Base-by-base conservation (phyloP, 1,284 basidiomycete genomes). In the Fomitopsis palustris region DNA sequence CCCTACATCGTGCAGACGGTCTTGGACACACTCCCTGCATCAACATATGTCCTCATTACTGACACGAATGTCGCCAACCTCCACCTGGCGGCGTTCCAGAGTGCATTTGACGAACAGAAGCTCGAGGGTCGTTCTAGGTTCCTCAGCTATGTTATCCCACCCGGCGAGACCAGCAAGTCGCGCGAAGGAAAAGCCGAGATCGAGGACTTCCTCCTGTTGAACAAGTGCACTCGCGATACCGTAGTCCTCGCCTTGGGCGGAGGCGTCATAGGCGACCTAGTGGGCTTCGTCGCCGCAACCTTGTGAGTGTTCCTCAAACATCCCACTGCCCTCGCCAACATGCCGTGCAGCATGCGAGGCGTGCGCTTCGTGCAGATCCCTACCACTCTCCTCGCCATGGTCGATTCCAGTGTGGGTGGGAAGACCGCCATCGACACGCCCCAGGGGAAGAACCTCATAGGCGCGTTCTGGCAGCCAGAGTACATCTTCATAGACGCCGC, bases 371-470 rank as follows among this genome's bases (percentile, higher is more conserved):
- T 95, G 29, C 97, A 99, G 77, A 93, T 99, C 60, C 96, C 97
- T 0, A 98, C 97, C 0, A 98, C 95, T 0, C 81, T 99, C 3
- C 82, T 99, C 52, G 95, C 96, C 17, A 99, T 99, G 97, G 97
- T 99, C 43, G 96, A 99, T 77, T 97, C 95, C 1, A 90, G 93
- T 60, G 92, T 99, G 52, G 96, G 97, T 17, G 97, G 96, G 52
- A 99, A 99, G 81, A 99, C 97, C 0, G 97, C 96, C 33, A 96
- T 99, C 65, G 97, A 99, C 74, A 98, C 96, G 0, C 94, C 90
- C 3, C 88, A 90, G 64, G 97, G 96, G 62, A 99, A 99, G 80
- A 99, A 99, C 75, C 84, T 99, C 65, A 93, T 99, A 66, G 97
- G 96, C 63, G 92, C 96, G 3, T 99, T 99, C 81, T 96, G 95